These are phyloP conservation scores for Malus sieversii DNA, from an alignment of 306 rosid species.

Conservation along the genomic window DNA sequence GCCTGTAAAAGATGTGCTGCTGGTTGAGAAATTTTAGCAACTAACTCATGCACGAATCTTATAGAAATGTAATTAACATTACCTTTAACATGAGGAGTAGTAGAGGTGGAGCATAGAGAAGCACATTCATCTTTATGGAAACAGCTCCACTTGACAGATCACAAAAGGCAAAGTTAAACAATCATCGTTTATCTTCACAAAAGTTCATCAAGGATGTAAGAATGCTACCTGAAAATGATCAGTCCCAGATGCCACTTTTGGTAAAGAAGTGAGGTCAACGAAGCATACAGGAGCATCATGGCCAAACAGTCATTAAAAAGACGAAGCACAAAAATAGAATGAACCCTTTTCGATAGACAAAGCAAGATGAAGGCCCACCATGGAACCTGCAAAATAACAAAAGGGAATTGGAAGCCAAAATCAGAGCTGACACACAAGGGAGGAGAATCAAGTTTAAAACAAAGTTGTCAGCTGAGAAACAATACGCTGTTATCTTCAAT, in stretches of 20 bases:
- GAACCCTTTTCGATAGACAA: conserved; percentile 83
- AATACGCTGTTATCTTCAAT: neutral
- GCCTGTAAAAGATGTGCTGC: conserved; percentile 38
- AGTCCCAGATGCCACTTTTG: conserved; percentile 83
- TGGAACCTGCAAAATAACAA: conserved; percentile 53
- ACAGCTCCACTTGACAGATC: conserved; percentile 63
- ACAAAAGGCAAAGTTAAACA: conserved; percentile 22
- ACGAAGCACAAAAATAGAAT: conserved; percentile 87
- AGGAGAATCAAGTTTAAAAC: neutral
- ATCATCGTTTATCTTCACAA: neutral
- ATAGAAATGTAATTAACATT: neutral
- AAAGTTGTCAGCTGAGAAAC: neutral
- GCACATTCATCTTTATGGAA: conserved; percentile 94
- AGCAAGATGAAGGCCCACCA: conserved; percentile 81
- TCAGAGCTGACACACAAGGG: neutral
- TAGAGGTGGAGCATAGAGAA: conserved; percentile 84
- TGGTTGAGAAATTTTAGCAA: conserved; percentile 15
- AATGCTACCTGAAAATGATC: conserved; percentile 72
- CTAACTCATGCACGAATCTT: neutral
- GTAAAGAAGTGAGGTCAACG: conserved; percentile 54
- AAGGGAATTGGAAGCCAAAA: neutral
- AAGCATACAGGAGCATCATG: conserved; percentile 65
- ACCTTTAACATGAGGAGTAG: conserved; percentile 91
- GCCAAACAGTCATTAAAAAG: conserved; percentile 89
- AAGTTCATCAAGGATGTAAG: conserved; percentile 1